Percentiles rank a stretch among this genome's conserved stretches.
These are phyloP conservation scores for Parathielavia appendiculata DNA, from an alignment of 495 filamentous ascomycete species.

Conservation along the genomic window DNA sequence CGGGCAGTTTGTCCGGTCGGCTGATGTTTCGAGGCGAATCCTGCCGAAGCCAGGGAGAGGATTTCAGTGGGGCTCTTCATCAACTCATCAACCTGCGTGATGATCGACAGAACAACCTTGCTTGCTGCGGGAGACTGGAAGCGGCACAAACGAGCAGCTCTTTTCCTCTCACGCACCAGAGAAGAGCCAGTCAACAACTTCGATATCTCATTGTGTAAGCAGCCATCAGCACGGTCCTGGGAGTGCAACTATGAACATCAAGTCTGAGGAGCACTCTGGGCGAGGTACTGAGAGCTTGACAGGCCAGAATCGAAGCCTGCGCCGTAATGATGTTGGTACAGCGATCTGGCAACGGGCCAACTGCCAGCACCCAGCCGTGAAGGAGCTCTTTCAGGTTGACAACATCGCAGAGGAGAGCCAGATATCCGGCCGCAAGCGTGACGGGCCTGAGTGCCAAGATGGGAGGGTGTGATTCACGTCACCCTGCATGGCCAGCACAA, in stretches of 20 bases:
- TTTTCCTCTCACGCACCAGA: too few relatives aligned
- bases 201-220: too few relatives aligned
- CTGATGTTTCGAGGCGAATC: not conserved
- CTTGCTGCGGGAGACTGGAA: not conserved
- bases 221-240: too few relatives aligned
- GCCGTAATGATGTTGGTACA: not conserved
- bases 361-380: not conserved
- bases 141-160: not conserved
- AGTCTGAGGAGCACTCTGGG: too few relatives aligned
- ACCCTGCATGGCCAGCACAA: conserved; percentile 9
- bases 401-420: not conserved
- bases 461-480: conserved; percentile 1
- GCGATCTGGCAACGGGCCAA: not conserved
- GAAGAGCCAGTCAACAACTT: not conserved
- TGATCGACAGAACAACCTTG: conserved; percentile 2
- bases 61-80: not conserved
- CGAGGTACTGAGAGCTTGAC: too few relatives aligned
- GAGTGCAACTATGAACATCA: too few relatives aligned
- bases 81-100: not conserved
- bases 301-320: too few relatives aligned
- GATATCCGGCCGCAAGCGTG: not conserved
- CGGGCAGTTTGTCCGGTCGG: not conserved
- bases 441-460: not conserved
- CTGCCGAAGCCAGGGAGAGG: not conserved
- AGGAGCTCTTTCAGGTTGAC: not conserved